Evolutionary conservation across 805 yeast genomes (phyloP).

Genomic region (Starmerella apis): DNA sequence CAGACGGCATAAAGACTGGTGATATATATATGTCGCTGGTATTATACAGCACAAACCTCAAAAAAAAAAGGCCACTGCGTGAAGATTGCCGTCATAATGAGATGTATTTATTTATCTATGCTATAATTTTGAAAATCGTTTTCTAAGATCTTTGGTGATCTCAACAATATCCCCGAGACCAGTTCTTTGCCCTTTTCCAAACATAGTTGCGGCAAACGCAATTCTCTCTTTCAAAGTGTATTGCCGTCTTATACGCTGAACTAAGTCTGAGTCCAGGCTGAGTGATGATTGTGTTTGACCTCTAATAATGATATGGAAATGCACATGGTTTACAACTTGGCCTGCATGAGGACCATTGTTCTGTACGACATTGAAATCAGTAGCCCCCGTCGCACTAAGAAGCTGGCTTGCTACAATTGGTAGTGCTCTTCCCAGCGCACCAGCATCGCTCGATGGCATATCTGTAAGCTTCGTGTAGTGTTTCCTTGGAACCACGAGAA

Average conservation of each 20-base stretch:
- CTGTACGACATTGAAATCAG: constrained; percentile 32
- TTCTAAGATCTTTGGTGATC: background rate
- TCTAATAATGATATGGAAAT: constrained; percentile 80
- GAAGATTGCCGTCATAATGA: too few relatives aligned
- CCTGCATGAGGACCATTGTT: constrained; percentile 80
- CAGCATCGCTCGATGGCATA: constrained; percentile 23
- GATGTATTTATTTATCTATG: constrained; percentile 10
- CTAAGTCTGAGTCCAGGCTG: constrained; percentile 6
- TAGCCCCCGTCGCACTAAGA: constrained; percentile 20
- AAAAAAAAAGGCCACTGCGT: too few relatives aligned
- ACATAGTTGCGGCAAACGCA: constrained; percentile 27
- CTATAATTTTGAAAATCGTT: constrained; percentile 1
- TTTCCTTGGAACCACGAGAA: constrained; percentile 31
- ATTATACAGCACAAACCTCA: too few relatives aligned
- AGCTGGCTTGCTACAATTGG: constrained; percentile 27
- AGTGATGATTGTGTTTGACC: background rate
- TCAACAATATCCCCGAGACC: background rate
- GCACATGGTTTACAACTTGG: constrained; percentile 87
- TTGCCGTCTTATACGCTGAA: constrained; percentile 5
- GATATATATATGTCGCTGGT: too few relatives aligned
- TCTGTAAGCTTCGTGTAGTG: constrained; percentile 29
- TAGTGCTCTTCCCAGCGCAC: constrained; percentile 23
- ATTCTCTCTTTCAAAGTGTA: constrained; percentile 15
- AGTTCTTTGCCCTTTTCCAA: constrained; percentile 27
- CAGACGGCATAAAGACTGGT: too few relatives aligned